Percentiles rank a stretch among this genome's conserved stretches.
These are phyloP conservation scores for Debaryomyces castellii DNA, from an alignment of 805 yeast species.

Conservation along the genomic window DNA sequence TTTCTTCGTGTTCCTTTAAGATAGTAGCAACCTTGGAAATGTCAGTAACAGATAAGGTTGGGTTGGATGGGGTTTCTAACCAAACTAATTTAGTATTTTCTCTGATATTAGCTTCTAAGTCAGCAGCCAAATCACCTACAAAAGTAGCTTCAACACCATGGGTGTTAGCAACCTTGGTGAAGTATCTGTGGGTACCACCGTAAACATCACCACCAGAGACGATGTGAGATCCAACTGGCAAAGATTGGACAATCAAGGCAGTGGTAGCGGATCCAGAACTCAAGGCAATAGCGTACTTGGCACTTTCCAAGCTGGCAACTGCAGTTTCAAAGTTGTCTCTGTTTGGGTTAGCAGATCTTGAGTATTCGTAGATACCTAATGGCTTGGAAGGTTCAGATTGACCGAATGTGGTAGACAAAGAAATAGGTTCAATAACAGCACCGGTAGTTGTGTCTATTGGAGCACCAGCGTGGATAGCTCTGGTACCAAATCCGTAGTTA, in stretches of 20 bases:
- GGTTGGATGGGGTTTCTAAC: slow-evolving; percentile 89
- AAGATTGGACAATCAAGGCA: slow-evolving; percentile 69
- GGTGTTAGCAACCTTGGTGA: slow-evolving; percentile 78
- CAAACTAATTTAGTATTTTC: slow-evolving; percentile 74
- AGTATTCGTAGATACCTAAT: slow-evolving; percentile 76
- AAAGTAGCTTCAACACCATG: slow-evolving; percentile 74
- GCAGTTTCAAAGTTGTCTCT: slow-evolving; percentile 78
- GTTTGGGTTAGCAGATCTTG: slow-evolving; percentile 85
- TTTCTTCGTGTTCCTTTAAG: slow-evolving; percentile 43
- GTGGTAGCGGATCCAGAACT: slow-evolving; percentile 87
- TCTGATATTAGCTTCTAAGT: slow-evolving; percentile 54
- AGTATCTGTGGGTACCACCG: slow-evolving; percentile 90
- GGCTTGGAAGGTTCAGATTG: slow-evolving; percentile 78
- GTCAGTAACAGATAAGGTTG: slow-evolving; percentile 78
- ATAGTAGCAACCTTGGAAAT: slow-evolving; percentile 59
- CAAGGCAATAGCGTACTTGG: slow-evolving; percentile 72
- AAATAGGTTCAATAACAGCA: slow-evolving; percentile 83
- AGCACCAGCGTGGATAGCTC: slow-evolving; percentile 84
- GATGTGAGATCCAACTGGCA: slow-evolving; percentile 71
- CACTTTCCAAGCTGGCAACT: slow-evolving; percentile 77
- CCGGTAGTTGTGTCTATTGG: slow-evolving; percentile 72
- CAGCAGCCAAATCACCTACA: slow-evolving; percentile 61
- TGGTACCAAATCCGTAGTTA: slow-evolving; percentile 63
- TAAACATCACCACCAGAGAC: slow-evolving; percentile 82
- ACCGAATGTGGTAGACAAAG: slow-evolving; percentile 82